Evolutionary conservation across 148 eudicot species (phyloP).

Genomic region (Spergularia bocconei): DNA sequence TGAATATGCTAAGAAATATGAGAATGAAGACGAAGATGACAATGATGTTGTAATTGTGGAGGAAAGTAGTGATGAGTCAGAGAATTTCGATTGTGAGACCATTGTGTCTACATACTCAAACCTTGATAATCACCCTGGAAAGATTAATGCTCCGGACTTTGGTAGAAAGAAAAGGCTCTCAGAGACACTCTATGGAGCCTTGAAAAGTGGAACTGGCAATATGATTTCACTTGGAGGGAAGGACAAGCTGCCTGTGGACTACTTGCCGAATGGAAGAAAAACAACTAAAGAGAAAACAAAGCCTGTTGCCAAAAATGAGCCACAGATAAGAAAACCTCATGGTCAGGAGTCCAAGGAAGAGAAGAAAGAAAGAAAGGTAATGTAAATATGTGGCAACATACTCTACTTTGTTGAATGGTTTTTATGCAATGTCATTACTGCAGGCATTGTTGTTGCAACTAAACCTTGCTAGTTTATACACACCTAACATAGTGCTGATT

Average conservation of each 20-base stretch:
- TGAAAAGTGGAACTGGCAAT: constrained; percentile 33
- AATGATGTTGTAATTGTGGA: constrained; percentile 44
- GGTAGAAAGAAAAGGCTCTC: constrained; percentile 60
- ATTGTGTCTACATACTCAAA: constrained; percentile 85
- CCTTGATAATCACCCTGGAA: constrained; percentile 91
- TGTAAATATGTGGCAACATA: neutral
- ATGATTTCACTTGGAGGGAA: constrained; percentile 75
- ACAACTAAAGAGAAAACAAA: constrained; percentile 44
- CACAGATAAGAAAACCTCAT: constrained; percentile 49
- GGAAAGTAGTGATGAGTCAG: constrained; percentile 91
- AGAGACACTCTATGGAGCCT: constrained; percentile 46
- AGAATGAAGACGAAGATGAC: constrained; percentile 47
- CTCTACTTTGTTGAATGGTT: neutral
- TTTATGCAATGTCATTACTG: neutral
- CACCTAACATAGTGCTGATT: constrained; percentile 2
- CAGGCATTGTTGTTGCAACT: neutral
- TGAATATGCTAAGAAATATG: constrained; percentile 71
- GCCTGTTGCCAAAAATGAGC: constrained; percentile 38
- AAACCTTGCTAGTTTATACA: neutral
- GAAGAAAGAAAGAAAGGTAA: constrained; percentile 95
- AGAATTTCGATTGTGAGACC: constrained; percentile 90
- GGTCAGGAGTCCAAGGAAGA: constrained; percentile 94
- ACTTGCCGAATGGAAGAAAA: constrained; percentile 57
- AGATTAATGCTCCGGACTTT: constrained; percentile 62
- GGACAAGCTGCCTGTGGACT: constrained; percentile 73